phyloP scores from a whole-genome alignment of 192 early-diverging fungal genomes.

The Jimgerdemannia flammicorona region DNA sequence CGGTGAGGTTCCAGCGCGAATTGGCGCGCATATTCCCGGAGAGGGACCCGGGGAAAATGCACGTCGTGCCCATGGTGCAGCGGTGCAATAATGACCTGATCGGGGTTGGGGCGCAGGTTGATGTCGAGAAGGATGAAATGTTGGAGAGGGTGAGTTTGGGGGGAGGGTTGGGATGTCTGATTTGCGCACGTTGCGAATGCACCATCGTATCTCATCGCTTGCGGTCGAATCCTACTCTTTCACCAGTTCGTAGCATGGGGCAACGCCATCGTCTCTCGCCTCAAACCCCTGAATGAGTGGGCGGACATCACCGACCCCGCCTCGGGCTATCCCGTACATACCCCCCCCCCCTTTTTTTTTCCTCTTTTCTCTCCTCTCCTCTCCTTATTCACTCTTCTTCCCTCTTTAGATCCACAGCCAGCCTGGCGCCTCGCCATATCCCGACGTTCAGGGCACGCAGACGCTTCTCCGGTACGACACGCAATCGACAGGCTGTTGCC shows the following conservation, averaged over 20 bases:
- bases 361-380: neutral
- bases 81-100: conserved; percentile 73
- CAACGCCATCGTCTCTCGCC: conserved; percentile 45
- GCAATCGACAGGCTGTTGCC: conserved; percentile 79
- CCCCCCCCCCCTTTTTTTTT: neutral
- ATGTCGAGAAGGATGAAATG: conserved; percentile 77
- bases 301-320: conserved; percentile 91
- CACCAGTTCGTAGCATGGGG: conserved; percentile 72
- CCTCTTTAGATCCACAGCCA: conserved; percentile 50
- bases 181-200: no score
- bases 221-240: no score
- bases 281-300: conserved; percentile 68
- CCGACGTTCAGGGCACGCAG: conserved; percentile 84
- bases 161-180: neutral
- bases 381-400: conserved; percentile 3
- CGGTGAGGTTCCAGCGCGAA: conserved; percentile 59
- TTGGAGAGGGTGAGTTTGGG: conserved; percentile 61
- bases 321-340: conserved; percentile 74
- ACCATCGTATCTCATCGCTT: no score
- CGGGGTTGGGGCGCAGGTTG: conserved; percentile 60
- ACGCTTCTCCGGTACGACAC: conserved; percentile 72
- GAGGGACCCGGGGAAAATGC: conserved; percentile 39
- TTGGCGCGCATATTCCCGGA: conserved; percentile 70
- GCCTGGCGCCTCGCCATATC: conserved; percentile 75
- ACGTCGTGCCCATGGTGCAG: conserved; percentile 84